A percentile compares a stretch with the other conserved stretches of the same genome.
Conservation (phyloP, 2,329 filamentous ascomycete genomes). For the Metarhizium rileyi region DNA sequence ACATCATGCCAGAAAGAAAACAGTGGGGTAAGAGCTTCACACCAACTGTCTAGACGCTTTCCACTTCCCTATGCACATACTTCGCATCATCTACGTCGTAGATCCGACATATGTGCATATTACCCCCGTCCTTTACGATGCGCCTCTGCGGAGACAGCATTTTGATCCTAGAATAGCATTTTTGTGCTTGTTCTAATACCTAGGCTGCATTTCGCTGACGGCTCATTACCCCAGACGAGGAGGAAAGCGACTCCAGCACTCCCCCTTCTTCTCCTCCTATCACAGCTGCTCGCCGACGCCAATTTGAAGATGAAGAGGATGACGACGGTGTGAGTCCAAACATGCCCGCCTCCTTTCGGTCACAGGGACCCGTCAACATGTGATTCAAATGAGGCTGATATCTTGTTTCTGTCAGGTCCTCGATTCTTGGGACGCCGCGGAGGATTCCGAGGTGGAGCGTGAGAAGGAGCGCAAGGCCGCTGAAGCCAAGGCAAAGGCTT, state of each 20-base stretch:
- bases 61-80: constrained; percentile 1
- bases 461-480: constrained; percentile 86
- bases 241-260: constrained; percentile 28
- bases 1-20: constrained; percentile 34
- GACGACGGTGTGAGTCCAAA: constrained; percentile 61
- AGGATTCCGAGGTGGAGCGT: constrained; percentile 93
- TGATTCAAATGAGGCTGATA: constrained; percentile 3
- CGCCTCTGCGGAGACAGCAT: constrained; percentile 3
- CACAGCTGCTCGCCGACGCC: constrained; percentile 32
- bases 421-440: constrained; percentile 93
- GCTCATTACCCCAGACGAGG: constrained; percentile 24
- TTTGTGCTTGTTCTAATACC: constrained; percentile 1
- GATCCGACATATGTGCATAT: constrained; percentile 3
- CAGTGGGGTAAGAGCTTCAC: constrained; percentile 29
- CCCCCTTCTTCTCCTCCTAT: constrained; percentile 28
- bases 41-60: constrained; percentile 5
- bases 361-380: constrained; percentile 3
- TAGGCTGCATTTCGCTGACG: constrained; percentile 13
- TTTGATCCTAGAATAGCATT: constrained; percentile 1
- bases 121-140: not conserved
- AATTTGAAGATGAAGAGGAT: constrained; percentile 92
- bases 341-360: not conserved
- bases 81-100: not conserved
- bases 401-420: constrained; percentile 53
- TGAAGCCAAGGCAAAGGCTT: constrained; percentile 80